Evolutionary conservation across 305 asterid species (phyloP).

Genomic region (Fraxinus angustifolia): DNA sequence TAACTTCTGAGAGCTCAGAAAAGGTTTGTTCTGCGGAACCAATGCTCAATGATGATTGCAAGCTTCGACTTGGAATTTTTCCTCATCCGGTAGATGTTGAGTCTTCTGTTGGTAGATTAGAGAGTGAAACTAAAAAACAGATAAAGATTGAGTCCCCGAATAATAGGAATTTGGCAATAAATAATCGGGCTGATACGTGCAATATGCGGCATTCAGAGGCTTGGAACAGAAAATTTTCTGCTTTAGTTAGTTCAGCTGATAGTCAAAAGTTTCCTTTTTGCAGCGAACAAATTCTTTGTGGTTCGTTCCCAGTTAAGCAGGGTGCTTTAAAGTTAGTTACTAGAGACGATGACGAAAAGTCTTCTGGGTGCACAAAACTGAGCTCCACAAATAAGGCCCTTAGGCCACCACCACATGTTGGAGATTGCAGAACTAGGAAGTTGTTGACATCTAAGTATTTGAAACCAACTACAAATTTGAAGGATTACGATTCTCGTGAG

Average conservation of each 20-base stretch:
- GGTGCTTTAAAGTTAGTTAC: constrained; percentile 68
- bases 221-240: constrained; percentile 41
- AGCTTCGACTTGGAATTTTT: constrained; percentile 50
- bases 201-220: constrained; percentile 18
- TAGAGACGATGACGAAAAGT: constrained; percentile 84
- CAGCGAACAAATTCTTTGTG: constrained; percentile 44
- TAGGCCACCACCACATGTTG: constrained; percentile 29
- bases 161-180: constrained; percentile 41
- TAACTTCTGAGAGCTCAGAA: constrained; percentile 68
- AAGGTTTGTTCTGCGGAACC: constrained; percentile 52
- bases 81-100: constrained; percentile 46
- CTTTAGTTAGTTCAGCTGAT: constrained; percentile 50
- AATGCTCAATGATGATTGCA: constrained; percentile 50
- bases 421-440: constrained; percentile 46
- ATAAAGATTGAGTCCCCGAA: constrained; percentile 39
- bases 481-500: constrained; percentile 51
- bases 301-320: constrained; percentile 44
- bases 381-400: constrained; percentile 45
- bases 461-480: constrained; percentile 36
- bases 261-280: constrained; percentile 54
- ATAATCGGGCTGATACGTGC: constrained; percentile 28
- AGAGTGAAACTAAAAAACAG: constrained; percentile 41
- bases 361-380: constrained; percentile 43
- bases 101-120: constrained; percentile 49
- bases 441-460: constrained; percentile 43